Percentiles rank a stretch among this genome's conserved stretches.
Conservation (phyloP, 2,329 filamentous ascomycete species). For the Leptographium radiaticola region DNA sequence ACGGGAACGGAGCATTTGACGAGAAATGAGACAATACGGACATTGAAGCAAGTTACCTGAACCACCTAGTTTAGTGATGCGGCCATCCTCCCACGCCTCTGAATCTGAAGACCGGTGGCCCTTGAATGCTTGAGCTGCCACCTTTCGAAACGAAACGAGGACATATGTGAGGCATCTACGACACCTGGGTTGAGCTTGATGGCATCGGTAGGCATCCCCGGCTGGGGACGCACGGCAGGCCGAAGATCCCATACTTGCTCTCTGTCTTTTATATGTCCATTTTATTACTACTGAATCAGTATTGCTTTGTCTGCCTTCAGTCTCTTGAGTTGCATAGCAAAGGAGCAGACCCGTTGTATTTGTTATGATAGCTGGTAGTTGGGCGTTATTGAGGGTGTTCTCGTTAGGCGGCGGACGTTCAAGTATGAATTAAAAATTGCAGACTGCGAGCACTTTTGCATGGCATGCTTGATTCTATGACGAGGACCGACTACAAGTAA, state of each 20-base stretch:
- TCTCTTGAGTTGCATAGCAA: not conserved
- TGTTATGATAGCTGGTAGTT: not conserved
- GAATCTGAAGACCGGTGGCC: not conserved
- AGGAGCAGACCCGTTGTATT: not conserved
- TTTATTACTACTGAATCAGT: constrained; percentile 1
- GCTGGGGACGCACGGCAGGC: too few species aligned
- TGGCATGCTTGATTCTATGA: not conserved
- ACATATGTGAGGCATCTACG: not conserved
- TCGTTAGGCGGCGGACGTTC: not conserved
- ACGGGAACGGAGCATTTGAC: not conserved
- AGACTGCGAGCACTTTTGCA: not conserved
- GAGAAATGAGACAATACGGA: not conserved
- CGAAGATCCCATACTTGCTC: too few species aligned
- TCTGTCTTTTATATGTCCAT: too few species aligned
- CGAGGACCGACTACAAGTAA: constrained; percentile 28
- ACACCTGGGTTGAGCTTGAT: too few species aligned
- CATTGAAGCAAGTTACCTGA: not conserved
- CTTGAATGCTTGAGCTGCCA: not conserved
- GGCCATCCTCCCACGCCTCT: not conserved
- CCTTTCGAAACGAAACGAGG: not conserved
- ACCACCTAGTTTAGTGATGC: not conserved
- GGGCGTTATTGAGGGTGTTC: not conserved
- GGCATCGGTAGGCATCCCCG: not conserved
- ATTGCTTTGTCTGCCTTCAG: not conserved
- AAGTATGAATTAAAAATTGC: not conserved